These are phyloP conservation scores for Botryotinia globosa DNA, from an alignment of 2,329 filamentous ascomycete genomes.

Conservation along the genomic window DNA sequence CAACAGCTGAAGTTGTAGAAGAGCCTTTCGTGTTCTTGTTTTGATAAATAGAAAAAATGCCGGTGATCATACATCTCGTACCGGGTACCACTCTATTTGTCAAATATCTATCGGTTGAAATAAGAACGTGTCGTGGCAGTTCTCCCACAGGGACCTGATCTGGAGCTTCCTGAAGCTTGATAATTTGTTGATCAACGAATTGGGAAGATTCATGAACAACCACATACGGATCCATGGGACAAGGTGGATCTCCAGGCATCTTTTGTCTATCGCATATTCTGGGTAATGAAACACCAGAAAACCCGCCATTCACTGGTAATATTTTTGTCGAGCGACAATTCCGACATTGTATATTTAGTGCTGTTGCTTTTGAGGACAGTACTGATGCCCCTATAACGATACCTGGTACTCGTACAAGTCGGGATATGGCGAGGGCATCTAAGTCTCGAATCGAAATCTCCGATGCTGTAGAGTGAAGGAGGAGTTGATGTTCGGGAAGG, in stretches of 20 bases:
- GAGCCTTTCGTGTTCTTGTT: conserved; percentile 81
- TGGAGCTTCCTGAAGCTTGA: conserved; percentile 96
- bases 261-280: conserved; percentile 68
- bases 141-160: conserved; percentile 98
- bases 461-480: conserved; percentile 87
- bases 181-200: conserved; percentile 96
- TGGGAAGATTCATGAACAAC: conserved; percentile 90
- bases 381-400: conserved; percentile 98
- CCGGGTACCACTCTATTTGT: conserved; percentile 95
- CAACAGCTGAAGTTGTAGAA: conserved; percentile 74
- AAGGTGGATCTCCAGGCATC: conserved; percentile 69
- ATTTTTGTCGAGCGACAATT: conserved; percentile 73
- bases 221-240: conserved; percentile 92
- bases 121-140: conserved; percentile 87
- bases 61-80: conserved; percentile 91
- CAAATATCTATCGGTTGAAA: conserved; percentile 93
- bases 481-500: conserved; percentile 88
- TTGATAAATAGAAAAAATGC: conserved; percentile 97
- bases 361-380: conserved; percentile 91
- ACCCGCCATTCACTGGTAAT: conserved; percentile 76
- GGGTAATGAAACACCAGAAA: conserved; percentile 81
- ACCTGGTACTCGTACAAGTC: conserved; percentile 92
- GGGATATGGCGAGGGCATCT: conserved; percentile 86
- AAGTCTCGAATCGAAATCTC: conserved; percentile 92
- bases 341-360: conserved; percentile 81